Evolutionary conservation across 2,329 filamentous ascomycete species (phyloP).

Genomic region (Westerdykella sp.): DNA sequence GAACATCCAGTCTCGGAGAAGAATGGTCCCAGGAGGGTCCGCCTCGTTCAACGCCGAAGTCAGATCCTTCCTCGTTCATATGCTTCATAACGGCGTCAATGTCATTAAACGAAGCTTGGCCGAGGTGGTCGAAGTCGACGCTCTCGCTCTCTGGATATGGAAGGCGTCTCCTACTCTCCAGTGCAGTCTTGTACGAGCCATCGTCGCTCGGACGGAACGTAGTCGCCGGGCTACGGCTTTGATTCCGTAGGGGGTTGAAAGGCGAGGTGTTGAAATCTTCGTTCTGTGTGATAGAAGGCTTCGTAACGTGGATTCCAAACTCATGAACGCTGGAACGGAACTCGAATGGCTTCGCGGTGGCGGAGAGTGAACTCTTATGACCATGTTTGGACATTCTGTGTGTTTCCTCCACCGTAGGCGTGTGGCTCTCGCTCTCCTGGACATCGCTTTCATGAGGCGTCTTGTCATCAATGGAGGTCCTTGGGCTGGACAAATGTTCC

Average conservation of each 20-base stretch:
- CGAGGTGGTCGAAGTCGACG: conserved; percentile 30
- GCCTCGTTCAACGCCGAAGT: conserved; percentile 65
- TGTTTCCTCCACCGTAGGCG: conserved; percentile 26
- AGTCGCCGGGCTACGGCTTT: conserved; percentile 35
- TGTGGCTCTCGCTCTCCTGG: conserved; percentile 13
- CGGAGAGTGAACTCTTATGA: conserved; percentile 56
- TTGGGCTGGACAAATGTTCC: conserved; percentile 7
- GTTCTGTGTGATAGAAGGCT: conserved; percentile 25
- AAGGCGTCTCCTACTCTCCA: conserved; percentile 28
- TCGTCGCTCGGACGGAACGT: conserved; percentile 38
- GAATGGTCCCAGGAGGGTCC: conserved; percentile 40
- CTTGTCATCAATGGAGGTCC: conserved; percentile 16
- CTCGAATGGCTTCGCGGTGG: conserved; percentile 64
- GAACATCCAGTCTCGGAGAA: conserved; percentile 28
- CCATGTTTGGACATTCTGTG: conserved; percentile 24
- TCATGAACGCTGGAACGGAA: conserved; percentile 34
- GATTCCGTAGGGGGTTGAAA: conserved; percentile 13
- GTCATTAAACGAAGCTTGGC: conserved; percentile 62
- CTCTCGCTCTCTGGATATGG: conserved; percentile 35
- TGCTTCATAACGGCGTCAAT: conserved; percentile 91
- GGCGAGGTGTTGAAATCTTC: conserved; percentile 18
- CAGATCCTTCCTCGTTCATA: conserved; percentile 66
- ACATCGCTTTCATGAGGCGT: conserved; percentile 19
- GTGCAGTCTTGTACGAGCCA: conserved; percentile 35
- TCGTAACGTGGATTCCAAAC: conserved; percentile 36